phyloP scores from a whole-genome alignment of 192 early-diverging fungal genomes.

The Rhizophagus prolifer region DNA sequence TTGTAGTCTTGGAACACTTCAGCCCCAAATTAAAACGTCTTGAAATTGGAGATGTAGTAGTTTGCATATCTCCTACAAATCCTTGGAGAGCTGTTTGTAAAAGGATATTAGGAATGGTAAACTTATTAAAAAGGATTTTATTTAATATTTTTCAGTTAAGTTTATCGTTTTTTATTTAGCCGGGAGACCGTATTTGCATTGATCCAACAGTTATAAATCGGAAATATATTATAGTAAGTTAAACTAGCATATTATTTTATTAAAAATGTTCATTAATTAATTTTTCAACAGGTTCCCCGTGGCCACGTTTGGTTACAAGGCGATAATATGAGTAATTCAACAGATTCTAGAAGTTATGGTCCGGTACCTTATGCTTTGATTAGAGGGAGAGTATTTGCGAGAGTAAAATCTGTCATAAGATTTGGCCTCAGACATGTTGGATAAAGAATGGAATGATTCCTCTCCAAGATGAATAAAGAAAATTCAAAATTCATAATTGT shows the following conservation, averaged over 20 bases:
- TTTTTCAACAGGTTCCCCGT: slow-evolving; percentile 60
- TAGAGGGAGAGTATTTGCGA: slow-evolving; percentile 73
- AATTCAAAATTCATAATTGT: background rate
- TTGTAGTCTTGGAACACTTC: slow-evolving; percentile 72
- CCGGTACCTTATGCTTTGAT: slow-evolving; percentile 82
- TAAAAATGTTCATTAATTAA: background rate
- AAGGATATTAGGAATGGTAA: slow-evolving; percentile 75
- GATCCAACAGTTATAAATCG: slow-evolving; percentile 67
- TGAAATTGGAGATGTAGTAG: slow-evolving; percentile 76
- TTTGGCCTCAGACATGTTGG: slow-evolving; percentile 16
- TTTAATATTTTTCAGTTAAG: background rate
- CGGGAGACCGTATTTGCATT: slow-evolving; percentile 77
- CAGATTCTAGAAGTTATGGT: slow-evolving; percentile 86
- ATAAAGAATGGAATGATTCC: slow-evolving; percentile 23
- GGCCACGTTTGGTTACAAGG: slow-evolving; percentile 93
- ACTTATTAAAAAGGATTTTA: slow-evolving; percentile 6
- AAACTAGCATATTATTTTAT: background rate
- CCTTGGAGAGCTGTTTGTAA: slow-evolving; percentile 74
- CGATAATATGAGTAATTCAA: slow-evolving; percentile 88
- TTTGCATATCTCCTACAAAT: slow-evolving; percentile 68
- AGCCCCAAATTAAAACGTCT: slow-evolving; percentile 54
- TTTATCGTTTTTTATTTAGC: slow-evolving; percentile 36
- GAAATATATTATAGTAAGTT: slow-evolving; percentile 61
- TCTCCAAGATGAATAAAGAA: background rate
- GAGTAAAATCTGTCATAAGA: slow-evolving; percentile 33